Percentiles rank a stretch among this genome's conserved stretches.
phyloP scores from a whole-genome alignment of 2,329 filamentous ascomycete species.

The Pestalotiopsis sp. region DNA sequence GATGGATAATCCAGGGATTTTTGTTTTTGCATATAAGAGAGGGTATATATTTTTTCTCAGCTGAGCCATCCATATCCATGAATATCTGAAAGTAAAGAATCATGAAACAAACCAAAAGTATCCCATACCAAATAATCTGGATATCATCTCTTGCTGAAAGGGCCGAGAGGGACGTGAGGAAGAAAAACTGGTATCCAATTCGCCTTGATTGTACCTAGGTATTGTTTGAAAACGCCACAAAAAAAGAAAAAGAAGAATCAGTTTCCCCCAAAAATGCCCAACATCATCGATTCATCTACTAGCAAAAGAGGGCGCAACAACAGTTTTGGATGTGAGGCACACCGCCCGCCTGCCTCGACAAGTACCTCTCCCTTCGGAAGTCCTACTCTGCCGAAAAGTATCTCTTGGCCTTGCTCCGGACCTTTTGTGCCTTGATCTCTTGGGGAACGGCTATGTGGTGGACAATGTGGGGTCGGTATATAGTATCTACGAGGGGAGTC shows the following conservation, averaged over 20 bases:
- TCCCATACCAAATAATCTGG: neutral
- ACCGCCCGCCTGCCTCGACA: neutral
- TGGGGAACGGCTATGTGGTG: constrained; percentile 79
- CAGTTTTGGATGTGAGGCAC: neutral
- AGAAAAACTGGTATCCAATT: neutral
- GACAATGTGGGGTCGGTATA: constrained; percentile 75
- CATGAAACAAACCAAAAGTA: neutral
- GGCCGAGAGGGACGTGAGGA: neutral
- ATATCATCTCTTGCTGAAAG: neutral
- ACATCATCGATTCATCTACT: neutral
- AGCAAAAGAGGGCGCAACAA: neutral
- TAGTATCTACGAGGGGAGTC: constrained; percentile 31
- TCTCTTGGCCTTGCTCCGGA: constrained; percentile 67
- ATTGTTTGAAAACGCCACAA: neutral
- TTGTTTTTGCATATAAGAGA: neutral
- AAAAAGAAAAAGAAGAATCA: no score
- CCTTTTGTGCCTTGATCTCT: constrained; percentile 70
- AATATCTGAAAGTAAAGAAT: neutral
- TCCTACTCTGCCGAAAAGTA: constrained; percentile 70
- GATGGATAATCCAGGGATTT: neutral
- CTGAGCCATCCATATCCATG: neutral
- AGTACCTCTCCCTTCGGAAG: neutral
- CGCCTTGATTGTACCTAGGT: neutral
- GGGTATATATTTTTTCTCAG: neutral
- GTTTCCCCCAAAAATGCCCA: neutral